Conservation (phyloP, 2,329 filamentous ascomycete species). For the Corniculantispora saksenae region DNA sequence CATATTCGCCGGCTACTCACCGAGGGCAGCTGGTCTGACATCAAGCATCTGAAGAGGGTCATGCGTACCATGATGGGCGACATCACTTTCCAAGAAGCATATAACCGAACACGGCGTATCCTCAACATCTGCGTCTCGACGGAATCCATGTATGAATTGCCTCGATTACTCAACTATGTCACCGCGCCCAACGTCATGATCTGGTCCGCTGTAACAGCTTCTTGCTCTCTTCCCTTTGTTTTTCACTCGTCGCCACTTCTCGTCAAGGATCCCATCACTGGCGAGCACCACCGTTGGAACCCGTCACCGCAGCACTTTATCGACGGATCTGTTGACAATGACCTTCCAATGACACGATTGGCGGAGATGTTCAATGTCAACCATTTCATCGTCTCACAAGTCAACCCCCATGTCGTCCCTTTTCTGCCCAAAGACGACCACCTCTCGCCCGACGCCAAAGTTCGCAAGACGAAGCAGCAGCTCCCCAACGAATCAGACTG, state of each 20-base stretch:
- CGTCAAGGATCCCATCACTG: constrained; percentile 82
- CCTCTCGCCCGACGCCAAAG: constrained; percentile 38
- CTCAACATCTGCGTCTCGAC: constrained; percentile 94
- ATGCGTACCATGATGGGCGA: constrained; percentile 82
- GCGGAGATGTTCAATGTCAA: constrained; percentile 98
- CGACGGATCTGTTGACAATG: constrained; percentile 92
- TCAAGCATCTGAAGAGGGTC: constrained; percentile 75
- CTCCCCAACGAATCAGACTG: constrained; percentile 51
- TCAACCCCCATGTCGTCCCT: constrained; percentile 90
- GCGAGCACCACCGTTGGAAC: constrained; percentile 79
- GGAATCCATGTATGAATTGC: constrained; percentile 82
- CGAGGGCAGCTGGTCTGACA: constrained; percentile 83
- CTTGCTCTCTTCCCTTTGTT: constrained; percentile 86
- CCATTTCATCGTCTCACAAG: constrained; percentile 95
- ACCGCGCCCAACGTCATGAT: constrained; percentile 94
- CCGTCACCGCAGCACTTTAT: constrained; percentile 85
- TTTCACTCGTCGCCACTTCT: constrained; percentile 79
- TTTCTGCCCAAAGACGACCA: constrained; percentile 78
- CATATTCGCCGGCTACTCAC: constrained; percentile 75
- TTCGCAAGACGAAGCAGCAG: constrained; percentile 29
- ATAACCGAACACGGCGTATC: constrained; percentile 89
- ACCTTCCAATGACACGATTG: constrained; percentile 85
- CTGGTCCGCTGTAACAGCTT: constrained; percentile 95
- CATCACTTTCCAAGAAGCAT: constrained; percentile 92
- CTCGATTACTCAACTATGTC: constrained; percentile 84